Percentiles rank a stretch among this genome's conserved stretches.
phyloP scores from a whole-genome alignment of 1,284 basidiomycete genomes.

The Cerrena zonata region DNA sequence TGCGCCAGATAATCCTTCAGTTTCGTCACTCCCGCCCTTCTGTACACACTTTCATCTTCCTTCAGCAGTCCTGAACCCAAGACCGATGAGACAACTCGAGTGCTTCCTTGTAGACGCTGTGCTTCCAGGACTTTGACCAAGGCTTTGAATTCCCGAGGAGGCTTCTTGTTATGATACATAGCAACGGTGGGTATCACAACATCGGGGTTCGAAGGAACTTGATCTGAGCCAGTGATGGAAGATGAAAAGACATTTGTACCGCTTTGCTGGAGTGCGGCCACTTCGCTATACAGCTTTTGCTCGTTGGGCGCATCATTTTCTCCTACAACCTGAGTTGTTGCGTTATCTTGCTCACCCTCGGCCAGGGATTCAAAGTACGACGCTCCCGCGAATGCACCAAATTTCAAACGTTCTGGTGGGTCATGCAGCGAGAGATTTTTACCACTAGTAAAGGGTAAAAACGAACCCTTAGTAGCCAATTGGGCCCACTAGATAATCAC shows the following conservation, averaged over 20 bases:
- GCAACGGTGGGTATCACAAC: neutral
- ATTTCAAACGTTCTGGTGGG: too few relatives aligned
- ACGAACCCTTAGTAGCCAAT: too few relatives aligned
- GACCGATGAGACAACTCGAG: slow-evolving; percentile 21
- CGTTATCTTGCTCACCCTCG: too few relatives aligned
- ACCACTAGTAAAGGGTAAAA: too few relatives aligned
- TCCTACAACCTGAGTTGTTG: too few relatives aligned
- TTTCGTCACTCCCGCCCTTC: slow-evolving; percentile 38
- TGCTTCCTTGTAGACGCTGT: slow-evolving; percentile 29
- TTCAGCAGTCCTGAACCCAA: slow-evolving; percentile 23
- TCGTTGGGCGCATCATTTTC: too few relatives aligned
- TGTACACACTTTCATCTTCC: slow-evolving; percentile 31
- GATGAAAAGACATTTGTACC: too few relatives aligned
- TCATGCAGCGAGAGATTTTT: too few relatives aligned
- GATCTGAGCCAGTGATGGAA: neutral
- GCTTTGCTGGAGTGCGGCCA: neutral
- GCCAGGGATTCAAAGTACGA: too few relatives aligned
- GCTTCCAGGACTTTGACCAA: slow-evolving; percentile 24
- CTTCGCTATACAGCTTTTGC: neutral
- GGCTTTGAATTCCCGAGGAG: slow-evolving; percentile 18
- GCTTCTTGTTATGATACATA: slow-evolving; percentile 1
- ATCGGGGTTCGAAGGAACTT: neutral
- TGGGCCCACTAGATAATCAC: too few relatives aligned
- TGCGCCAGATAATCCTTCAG: slow-evolving; percentile 44
- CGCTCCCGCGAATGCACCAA: too few relatives aligned